Conservation (phyloP, 139 green algal genomes). For the Volvox reticuliferus region DNA sequence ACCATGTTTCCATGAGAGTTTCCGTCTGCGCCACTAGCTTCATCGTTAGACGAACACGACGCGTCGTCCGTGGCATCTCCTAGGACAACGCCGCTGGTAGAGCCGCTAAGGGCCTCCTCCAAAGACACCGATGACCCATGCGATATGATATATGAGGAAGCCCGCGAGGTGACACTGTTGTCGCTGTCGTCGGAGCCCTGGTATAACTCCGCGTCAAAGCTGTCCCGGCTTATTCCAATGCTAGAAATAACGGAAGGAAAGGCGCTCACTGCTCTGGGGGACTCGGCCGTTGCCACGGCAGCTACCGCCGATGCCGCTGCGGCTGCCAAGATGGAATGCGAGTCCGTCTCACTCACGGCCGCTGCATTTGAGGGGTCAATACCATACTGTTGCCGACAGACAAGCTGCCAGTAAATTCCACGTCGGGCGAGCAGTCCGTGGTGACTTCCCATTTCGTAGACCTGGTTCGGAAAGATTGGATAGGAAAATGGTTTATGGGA, state of each 20-base stretch:
- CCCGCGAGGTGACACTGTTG: neutral
- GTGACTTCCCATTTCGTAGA: constrained; percentile 83
- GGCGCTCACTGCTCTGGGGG: neutral
- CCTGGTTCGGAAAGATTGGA: neutral
- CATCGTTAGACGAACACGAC: neutral
- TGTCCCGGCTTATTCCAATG: neutral
- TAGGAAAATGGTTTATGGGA: too few relatives aligned
- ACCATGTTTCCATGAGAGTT: neutral
- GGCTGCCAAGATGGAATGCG: neutral
- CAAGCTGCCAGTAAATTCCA: constrained; percentile 79
- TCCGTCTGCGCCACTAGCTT: neutral
- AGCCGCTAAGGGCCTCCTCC: neutral
- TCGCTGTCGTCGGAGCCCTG: neutral
- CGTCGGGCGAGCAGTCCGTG: constrained; percentile 60
- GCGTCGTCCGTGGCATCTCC: constrained; percentile 3
- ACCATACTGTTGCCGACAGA: constrained; percentile 73
- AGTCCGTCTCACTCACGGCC: neutral
- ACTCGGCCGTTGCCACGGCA: neutral
- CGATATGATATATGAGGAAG: neutral
- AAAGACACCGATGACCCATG: neutral
- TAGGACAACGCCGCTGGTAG: neutral
- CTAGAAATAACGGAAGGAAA: neutral
- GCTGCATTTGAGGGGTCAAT: constrained; percentile 19
- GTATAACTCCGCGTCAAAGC: neutral
- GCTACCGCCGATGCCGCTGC: neutral